Evolutionary conservation across 2,329 filamentous ascomycete genomes (phyloP), one percentile per base, ranked within the genome.

Genomic region (Fusarium devonianum): DNA sequence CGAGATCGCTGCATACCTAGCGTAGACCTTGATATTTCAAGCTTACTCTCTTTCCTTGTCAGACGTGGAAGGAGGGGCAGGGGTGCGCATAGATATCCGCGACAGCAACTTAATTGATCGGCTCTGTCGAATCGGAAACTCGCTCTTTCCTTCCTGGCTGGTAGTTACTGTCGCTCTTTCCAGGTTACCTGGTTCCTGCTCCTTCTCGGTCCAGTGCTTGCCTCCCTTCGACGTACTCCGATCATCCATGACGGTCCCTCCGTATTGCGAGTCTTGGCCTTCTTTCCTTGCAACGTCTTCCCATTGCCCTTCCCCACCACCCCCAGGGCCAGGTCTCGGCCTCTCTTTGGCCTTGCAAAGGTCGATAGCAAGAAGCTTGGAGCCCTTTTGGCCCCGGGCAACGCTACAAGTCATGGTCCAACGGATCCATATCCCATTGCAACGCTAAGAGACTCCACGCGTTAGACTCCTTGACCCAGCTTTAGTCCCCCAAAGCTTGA

Each of bases 191-290:
- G 42, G 60, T 36, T 45, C 40, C 51, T 33, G 39, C 44, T 25
- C 38, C 28, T 44, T 48, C 33, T 43, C 29, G 33, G 39, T 37
- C n/a, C n/a, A n/a, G n/a, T n/a, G n/a, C 36, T 36, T 40, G 38
- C 12, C 33, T 41, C 29, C 13, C 33, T 36, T 58, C 14, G 42
- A 55, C 55, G 55, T 62, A 58, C 60, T 56, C 46, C 52, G 58
- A 53, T 49, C 49, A 52, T 52, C 58, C 58, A 51, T 63, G n/a
- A n/a, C n/a, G n/a, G 53, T 55, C 42, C 51, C 46, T 64, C 55
- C 55, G 53, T 60, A 50, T 62, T 45, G 46, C 46, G 39, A 35
- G 40, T 58, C 57, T 61, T 56, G 57, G 58, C 57, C 39, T 30
- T 49, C 35, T 32, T 46, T 33, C 13, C n/a, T 32, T 28, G 14